Evolutionary conservation across 257 asterid genomes (phyloP), one percentile per base, ranked within the genome.

Genomic region (Hygrophila difformis): DNA sequence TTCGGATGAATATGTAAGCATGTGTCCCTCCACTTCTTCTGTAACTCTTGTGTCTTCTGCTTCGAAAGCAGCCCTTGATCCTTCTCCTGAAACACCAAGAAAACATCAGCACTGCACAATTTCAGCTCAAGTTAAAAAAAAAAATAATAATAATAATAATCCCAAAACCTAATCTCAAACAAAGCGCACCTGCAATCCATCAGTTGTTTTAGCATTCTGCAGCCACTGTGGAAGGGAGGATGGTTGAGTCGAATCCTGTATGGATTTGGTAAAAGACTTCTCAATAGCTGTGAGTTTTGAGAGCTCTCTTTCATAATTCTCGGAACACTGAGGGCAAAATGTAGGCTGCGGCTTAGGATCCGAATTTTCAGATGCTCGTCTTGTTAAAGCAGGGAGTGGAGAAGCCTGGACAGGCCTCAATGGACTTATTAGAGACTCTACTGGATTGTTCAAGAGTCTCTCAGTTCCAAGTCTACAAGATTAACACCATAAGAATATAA

Each of bases 141-240:
- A n/a, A n/a, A n/a, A n/a, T n/a, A n/a, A n/a, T n/a, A n/a, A n/a
- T n/a, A n/a, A n/a, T n/a, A n/a, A n/a, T n/a, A n/a, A n/a, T n/a
- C n/a, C n/a, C n/a, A n/a, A n/a, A n/a, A n/a, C 8, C 42, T 7
- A 8, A 29, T 38, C 39, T 18, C n/a, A 31, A 31, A 41, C 2
- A 29, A 34, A 61, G 49, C 51, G 43, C 68, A 81, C 97, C 66
- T 69, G 70, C 8, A 73, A 50, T 35, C 51, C 72, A 60, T 73
- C 63, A 18, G 73, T 50, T n/a, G 57, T 39, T 58, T 68, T 77
- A 1, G 84, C 96, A 42, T 59, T 77, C 61, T 81, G 93, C 79
- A 87, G 38, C 97, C 97, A 87, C 31, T 64, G 84, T 2, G 95
- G 97, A 39, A 87, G 67, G 26, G 84, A 43, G 26, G 84, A 43